phyloP scores from a whole-genome alignment of 306 rosid genomes.

The Vigna reflexopilosa region DNA sequence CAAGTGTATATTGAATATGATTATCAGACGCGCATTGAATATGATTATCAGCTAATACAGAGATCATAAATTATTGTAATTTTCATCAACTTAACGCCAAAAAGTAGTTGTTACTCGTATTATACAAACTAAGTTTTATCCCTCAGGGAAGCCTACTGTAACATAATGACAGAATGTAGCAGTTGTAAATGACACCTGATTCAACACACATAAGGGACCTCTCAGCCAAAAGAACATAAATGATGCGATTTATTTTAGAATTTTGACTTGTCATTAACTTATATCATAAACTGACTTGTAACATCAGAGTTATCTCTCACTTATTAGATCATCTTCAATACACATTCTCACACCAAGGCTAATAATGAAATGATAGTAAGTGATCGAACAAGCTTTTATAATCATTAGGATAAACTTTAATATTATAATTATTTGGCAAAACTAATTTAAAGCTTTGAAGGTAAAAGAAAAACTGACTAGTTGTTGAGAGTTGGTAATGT shows the following conservation, averaged over 20 bases:
- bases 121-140: neutral
- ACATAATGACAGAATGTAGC: constrained; percentile 28
- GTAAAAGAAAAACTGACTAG: too few relatives aligned
- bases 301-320: neutral
- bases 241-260: constrained; percentile 19
- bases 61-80: neutral
- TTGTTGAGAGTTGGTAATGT: too few relatives aligned
- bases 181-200: neutral
- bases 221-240: constrained; percentile 20
- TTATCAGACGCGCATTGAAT: neutral
- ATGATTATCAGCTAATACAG: constrained; percentile 7
- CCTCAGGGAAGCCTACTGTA: constrained; percentile 5
- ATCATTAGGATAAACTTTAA: too few relatives aligned
- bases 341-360: too few relatives aligned
- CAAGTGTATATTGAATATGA: neutral
- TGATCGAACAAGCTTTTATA: too few relatives aligned
- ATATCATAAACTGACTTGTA: neutral
- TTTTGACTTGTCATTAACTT: neutral
- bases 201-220: neutral
- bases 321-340: too few relatives aligned
- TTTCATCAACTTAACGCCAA: constrained; percentile 6
- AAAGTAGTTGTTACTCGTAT: neutral
- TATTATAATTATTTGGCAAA: too few relatives aligned
- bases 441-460: too few relatives aligned
- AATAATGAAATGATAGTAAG: too few relatives aligned